phyloP scores from a whole-genome alignment of 2,329 filamentous ascomycete genomes.

The Aspergillus fructus region DNA sequence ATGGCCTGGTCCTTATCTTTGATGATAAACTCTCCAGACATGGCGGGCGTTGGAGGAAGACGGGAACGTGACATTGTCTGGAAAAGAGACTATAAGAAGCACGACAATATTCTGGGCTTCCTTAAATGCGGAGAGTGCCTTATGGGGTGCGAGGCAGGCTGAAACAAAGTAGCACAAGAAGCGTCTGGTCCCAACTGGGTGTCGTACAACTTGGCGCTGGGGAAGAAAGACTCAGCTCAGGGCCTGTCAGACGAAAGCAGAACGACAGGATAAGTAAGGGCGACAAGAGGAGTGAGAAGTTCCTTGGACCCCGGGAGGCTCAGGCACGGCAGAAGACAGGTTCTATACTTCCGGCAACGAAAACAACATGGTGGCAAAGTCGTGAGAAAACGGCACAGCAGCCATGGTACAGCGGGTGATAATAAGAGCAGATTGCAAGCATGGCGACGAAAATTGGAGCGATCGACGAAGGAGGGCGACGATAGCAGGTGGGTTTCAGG shows the following conservation, averaged over 20 bases:
- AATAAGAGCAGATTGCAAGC: slow-evolving; percentile 7
- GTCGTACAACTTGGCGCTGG: slow-evolving; percentile 10
- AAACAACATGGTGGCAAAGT: slow-evolving; percentile 15
- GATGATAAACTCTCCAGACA: slow-evolving; percentile 39
- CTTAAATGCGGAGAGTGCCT: slow-evolving; percentile 3
- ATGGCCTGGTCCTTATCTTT: slow-evolving; percentile 38
- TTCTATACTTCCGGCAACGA: slow-evolving; percentile 11
- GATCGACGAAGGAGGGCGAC: slow-evolving; percentile 12
- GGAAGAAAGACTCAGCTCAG: not conserved
- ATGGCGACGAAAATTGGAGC: slow-evolving; percentile 4
- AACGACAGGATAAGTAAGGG: not conserved
- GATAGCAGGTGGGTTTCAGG: slow-evolving; percentile 13
- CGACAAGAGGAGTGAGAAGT: not conserved
- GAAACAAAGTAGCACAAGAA: slow-evolving; percentile 8
- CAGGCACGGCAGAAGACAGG: not conserved
- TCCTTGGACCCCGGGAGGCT: not conserved
- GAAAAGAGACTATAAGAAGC: not conserved
- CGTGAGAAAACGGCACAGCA: slow-evolving; percentile 11
- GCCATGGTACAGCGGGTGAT: slow-evolving; percentile 6
- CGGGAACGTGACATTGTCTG: slow-evolving; percentile 33
- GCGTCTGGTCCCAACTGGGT: not conserved
- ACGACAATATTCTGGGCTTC: not conserved
- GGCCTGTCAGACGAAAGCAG: not conserved
- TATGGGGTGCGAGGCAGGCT: not conserved
- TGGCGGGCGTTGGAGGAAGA: slow-evolving; percentile 38